Evolutionary conservation across 257 asterid genomes (phyloP).

Genomic region (Penstemon barbatus): DNA sequence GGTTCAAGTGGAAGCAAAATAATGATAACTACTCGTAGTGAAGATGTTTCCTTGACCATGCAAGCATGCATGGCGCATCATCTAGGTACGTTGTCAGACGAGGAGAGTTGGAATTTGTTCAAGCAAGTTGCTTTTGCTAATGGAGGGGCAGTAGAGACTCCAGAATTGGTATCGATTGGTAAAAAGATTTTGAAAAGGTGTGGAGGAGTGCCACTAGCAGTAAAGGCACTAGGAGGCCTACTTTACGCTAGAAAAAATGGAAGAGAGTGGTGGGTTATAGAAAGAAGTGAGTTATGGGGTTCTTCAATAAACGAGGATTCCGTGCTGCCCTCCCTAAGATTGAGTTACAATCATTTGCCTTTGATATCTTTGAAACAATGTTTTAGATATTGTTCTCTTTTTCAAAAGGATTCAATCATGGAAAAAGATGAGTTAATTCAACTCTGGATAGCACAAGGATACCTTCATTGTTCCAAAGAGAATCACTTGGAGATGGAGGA

Average conservation of each 20-base stretch:
- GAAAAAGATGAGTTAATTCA: constrained; percentile 30
- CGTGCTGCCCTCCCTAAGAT: constrained; percentile 21
- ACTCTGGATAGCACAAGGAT: constrained; percentile 36
- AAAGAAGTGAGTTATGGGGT: neutral
- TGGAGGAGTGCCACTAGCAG: constrained; percentile 31
- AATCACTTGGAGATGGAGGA: constrained; percentile 28
- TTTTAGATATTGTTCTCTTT: constrained; percentile 31
- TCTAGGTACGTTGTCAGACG: neutral
- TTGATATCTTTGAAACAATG: constrained; percentile 26
- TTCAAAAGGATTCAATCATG: constrained; percentile 24
- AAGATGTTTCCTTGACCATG: constrained; percentile 1
- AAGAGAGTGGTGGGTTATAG: constrained; percentile 23
- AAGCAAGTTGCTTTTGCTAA: constrained; percentile 17
- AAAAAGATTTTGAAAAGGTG: constrained; percentile 20
- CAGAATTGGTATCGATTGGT: neutral
- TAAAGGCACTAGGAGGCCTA: constrained; percentile 18
- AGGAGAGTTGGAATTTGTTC: constrained; percentile 33
- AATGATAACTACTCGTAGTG: constrained; percentile 29
- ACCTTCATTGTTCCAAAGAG: constrained; percentile 11
- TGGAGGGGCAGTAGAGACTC: neutral
- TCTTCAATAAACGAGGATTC: neutral
- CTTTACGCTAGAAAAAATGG: constrained; percentile 9
- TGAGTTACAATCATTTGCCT: constrained; percentile 33
- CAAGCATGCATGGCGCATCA: neutral
- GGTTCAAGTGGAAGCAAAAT: constrained; percentile 29